phyloP scores from a whole-genome alignment of 208 protist genomes.

The Leishmania lainsoni region DNA sequence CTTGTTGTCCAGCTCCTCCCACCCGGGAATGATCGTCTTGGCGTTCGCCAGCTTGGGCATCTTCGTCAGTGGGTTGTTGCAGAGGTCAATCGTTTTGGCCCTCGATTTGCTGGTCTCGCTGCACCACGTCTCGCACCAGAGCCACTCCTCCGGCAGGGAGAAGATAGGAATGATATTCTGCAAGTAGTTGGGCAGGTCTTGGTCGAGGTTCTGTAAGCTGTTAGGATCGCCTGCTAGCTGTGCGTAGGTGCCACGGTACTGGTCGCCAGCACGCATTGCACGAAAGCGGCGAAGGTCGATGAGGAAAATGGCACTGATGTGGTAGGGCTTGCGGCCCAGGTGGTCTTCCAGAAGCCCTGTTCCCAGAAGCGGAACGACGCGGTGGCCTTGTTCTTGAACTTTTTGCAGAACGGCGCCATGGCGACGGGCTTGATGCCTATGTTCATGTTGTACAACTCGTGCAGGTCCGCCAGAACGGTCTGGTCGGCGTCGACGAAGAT shows the following conservation, averaged over 20 bases:
- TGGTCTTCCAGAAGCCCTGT: constrained; percentile 95
- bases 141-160: constrained; percentile 98
- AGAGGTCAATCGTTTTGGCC: constrained; percentile 98
- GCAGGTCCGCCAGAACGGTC: constrained; percentile 77
- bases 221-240: constrained; percentile 91
- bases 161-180: constrained; percentile 94
- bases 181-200: constrained; percentile 98
- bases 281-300: constrained; percentile 94
- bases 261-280: constrained; percentile 91
- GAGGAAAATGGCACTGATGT: constrained; percentile 98
- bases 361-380: constrained; percentile 93
- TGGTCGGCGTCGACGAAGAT: constrained; percentile 99
- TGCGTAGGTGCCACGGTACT: constrained; percentile 92
- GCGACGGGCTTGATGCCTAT: constrained; percentile 92
- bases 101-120: constrained; percentile 82
- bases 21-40: constrained; percentile 89
- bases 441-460: constrained; percentile 98
- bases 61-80: constrained; percentile 97
- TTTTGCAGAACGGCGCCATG: constrained; percentile 98
- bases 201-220: constrained; percentile 88
- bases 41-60: constrained; percentile 95
- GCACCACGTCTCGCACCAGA: constrained; percentile 99
- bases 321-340: constrained; percentile 95
- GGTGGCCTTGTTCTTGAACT: constrained; percentile 89
- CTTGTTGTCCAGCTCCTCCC: constrained; percentile 87